Base-by-base conservation (phyloP, 2,329 filamentous ascomycete genomes). In the Exophiala calicioides region DNA sequence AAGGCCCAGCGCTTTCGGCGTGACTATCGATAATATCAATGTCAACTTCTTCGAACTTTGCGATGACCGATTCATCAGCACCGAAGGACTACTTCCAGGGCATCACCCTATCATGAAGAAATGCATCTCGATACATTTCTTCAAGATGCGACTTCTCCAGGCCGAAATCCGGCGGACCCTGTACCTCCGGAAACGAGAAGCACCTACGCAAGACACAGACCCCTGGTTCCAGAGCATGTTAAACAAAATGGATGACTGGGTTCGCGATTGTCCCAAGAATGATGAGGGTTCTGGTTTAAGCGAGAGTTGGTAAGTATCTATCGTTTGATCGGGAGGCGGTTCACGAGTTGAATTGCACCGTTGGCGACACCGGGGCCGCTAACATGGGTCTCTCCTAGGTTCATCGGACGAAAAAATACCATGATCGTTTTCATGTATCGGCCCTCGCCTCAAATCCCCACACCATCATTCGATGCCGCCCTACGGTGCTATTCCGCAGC, bases 371-470 rank as follows among this genome's bases (percentile, higher is more conserved):
- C n/a, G n/a, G n/a, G n/a, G 12, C 7, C 24, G 24, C 24, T 27
- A 27, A 27, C 7, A 27, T 27, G 24, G 8, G 8, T 33, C 15
- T 33, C 30, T 33, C 30, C 18, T 23, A 45, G 42, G 78, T 83
- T 83, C 57, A 71, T 74, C 52, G 80, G 77, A 12, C 78, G 86
- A 55, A 90, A 87, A 65, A 90, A 96, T 63, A 88, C 88, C 35
- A 91, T 96, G 82, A 75, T 94, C 16, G 82, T 95, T 34, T 86
- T 90, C 58, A 78, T 97, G 56, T 93, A 89, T 65, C 81, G 93
- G 2, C 93, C 93, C 1, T 95, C 89, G 1, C 93, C 93, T 1
- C 93, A 97, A 65, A 82, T 97, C 2, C 88, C 91, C 0, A 84
- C 87, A 52, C 93, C 93, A 0, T 90, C 89, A 0, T 67, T 85